Evolutionary conservation across 2,329 filamentous ascomycete species (phyloP), one percentile per base, ranked within the genome.

Genomic region (Cercospora beticola): DNA sequence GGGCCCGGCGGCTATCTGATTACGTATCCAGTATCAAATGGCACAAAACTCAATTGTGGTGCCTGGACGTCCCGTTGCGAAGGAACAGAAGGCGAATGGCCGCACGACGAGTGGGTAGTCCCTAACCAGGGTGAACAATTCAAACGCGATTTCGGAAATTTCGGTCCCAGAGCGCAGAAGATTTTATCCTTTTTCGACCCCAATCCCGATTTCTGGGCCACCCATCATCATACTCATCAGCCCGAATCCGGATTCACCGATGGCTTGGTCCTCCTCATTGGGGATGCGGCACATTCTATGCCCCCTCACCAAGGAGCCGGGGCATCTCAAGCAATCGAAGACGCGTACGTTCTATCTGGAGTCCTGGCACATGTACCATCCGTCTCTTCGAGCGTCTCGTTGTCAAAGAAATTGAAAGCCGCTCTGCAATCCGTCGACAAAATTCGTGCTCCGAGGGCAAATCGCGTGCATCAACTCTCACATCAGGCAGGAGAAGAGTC

Each of bases 221-320:
- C 84, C 0, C 85, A 84, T 73, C 78, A 85, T 62, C 82, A 85
- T 68, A 36, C 52, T n/a, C 36, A 61, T 7, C 72, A 75, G 31
- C 75, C 75, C 7, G 64, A 70, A 0, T 52, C 60, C 5, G 49
- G 21, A 5, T 72, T 71, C 30, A 43, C 81, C 40, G 84, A 86
- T 71, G 79, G 78, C 12, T 81, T 78, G 31, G 84, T 85, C 0
- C 88, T 86, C 59, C 77, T 92, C 0, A 77, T 92, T 4, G 90
- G 90, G 3, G 90, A 92, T 75, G 89, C 89, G 5, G 89, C 83
- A 2, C 89, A 91, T 75, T 87, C 88, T 1, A 84, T 86, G 81
- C 73, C 90, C 83, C 88, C 89, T 0, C 85, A 91, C 74, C 89
- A 91, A 75, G 88, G 86, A 1, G 82, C 85, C 0, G 86, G 86